Percentiles rank a stretch among this genome's conserved stretches.
phyloP scores from a whole-genome alignment of 176 grass and related monocot genomes.

The Oryza glumipatula region DNA sequence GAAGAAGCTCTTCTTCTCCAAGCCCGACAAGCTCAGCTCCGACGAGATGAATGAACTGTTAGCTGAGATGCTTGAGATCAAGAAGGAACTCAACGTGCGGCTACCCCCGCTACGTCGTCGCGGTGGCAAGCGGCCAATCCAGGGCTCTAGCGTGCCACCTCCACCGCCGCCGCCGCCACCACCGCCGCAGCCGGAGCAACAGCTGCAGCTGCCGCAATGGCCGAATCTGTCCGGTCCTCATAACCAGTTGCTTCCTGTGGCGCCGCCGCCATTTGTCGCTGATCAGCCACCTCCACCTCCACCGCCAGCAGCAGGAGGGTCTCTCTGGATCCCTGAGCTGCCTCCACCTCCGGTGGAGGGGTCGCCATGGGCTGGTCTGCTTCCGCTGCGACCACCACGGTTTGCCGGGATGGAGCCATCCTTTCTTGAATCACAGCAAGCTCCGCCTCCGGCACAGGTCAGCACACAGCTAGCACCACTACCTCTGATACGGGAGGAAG shows the following conservation, averaged over 20 bases:
- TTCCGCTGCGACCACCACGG: not conserved
- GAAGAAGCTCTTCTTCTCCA: not conserved
- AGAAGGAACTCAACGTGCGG: not conserved
- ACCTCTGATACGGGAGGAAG: not conserved
- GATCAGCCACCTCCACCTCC: not conserved
- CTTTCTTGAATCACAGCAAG: not conserved
- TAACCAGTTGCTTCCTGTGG: not conserved
- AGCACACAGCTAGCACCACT: not conserved
- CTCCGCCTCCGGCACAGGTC: not conserved
- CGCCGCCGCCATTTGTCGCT: not conserved
- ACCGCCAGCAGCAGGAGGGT: not conserved
- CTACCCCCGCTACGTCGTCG: not conserved
- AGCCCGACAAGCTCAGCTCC: not conserved
- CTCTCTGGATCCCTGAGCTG: not conserved
- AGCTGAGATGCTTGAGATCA: not conserved
- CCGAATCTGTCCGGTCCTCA: not conserved
- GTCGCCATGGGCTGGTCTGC: not conserved
- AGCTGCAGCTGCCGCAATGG: not conserved
- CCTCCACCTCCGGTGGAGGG: not conserved
- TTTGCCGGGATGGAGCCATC: not conserved
- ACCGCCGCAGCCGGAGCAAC: too few species aligned
- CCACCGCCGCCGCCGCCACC: not conserved
- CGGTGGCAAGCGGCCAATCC: not conserved
- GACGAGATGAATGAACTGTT: not conserved
- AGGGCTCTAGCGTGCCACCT: too few species aligned